These are phyloP conservation scores for Entrophospora sp. DNA, from an alignment of 192 early-diverging fungal species.

Conservation along the genomic window DNA sequence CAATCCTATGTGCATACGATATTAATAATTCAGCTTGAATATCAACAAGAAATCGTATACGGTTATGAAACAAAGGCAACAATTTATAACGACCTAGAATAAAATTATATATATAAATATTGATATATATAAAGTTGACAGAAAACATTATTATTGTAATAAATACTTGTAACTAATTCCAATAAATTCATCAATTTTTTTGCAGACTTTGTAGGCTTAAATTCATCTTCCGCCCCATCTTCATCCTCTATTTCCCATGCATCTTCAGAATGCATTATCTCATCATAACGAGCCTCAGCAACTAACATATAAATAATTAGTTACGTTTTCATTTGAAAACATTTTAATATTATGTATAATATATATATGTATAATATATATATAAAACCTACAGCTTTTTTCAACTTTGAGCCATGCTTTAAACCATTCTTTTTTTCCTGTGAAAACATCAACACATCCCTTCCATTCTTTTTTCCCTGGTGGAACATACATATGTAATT, in stretches of 20 bases:
- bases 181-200: constrained; percentile 49
- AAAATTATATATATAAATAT: constrained; percentile 19
- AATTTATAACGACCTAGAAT: constrained; percentile 44
- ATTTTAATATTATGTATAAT: no score
- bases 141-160: no score
- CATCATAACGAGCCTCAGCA: constrained; percentile 52
- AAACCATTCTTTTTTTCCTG: constrained; percentile 47
- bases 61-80: constrained; percentile 49
- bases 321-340: no score
- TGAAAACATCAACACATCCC: constrained; percentile 40
- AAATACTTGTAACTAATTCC: constrained; percentile 50
- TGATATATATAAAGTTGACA: no score
- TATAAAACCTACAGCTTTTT: constrained; percentile 46
- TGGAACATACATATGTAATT: constrained; percentile 46
- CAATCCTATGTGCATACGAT: constrained; percentile 43
- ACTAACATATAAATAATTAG: constrained; percentile 22
- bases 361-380: no score
- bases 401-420: constrained; percentile 63
- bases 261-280: constrained; percentile 46
- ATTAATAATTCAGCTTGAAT: constrained; percentile 56
- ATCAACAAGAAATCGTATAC: constrained; percentile 46
- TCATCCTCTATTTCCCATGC: constrained; percentile 57
- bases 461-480: constrained; percentile 33
- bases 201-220: constrained; percentile 54
- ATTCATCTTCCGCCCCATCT: constrained; percentile 38